Evolutionary conservation across 2,329 filamentous ascomycete species (phyloP).

Genomic region (Triangularia setosa): DNA sequence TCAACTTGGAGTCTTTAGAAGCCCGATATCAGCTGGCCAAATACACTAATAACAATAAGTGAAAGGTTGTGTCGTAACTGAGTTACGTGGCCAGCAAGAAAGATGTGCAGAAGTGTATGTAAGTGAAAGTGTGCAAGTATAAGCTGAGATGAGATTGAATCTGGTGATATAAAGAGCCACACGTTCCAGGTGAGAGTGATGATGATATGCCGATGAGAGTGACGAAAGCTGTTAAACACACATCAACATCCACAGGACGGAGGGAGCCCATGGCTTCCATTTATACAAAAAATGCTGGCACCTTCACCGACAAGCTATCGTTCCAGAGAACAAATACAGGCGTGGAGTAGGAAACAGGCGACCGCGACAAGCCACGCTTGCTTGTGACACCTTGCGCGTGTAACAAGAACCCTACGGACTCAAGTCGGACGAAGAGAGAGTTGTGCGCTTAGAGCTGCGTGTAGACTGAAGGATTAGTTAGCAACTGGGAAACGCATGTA

Average conservation of each 20-base stretch:
- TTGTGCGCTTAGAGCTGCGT: background rate
- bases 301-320: background rate
- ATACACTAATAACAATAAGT: background rate
- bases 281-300: background rate
- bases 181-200: background rate
- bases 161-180: background rate
- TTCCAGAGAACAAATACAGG: background rate
- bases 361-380: background rate
- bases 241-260: background rate
- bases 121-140: background rate
- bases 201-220: background rate
- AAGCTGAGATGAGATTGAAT: background rate
- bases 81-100: background rate
- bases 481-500: background rate
- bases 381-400: background rate
- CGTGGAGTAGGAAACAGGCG: background rate
- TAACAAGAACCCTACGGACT: background rate
- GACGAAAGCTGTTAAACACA: background rate
- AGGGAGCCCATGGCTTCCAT: background rate
- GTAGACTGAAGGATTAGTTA: background rate
- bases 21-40: background rate
- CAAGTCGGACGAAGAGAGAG: background rate
- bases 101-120: background rate
- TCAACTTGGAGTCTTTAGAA: background rate
- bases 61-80: background rate